phyloP scores from a whole-genome alignment of 176 grass and related monocot species.

The Miscanthus lutarioriparius region DNA sequence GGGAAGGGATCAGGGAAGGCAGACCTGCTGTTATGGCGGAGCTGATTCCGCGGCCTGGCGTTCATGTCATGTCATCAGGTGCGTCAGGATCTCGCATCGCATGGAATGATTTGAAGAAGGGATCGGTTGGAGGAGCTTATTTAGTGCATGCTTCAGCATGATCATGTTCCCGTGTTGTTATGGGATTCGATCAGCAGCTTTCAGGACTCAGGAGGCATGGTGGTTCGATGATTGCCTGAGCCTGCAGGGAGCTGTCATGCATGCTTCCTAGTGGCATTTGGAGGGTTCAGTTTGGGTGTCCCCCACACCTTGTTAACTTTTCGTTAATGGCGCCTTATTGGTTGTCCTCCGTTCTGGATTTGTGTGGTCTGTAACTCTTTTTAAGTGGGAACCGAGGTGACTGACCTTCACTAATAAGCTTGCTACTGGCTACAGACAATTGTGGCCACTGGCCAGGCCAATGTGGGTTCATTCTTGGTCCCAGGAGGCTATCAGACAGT shows the following conservation, averaged over 20 bases:
- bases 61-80: neutral
- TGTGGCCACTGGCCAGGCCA: neutral
- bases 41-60: neutral
- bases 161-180: neutral
- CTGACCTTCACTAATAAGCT: neutral
- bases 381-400: neutral
- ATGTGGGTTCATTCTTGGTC: neutral
- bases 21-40: neutral
- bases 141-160: neutral
- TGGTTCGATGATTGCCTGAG: neutral
- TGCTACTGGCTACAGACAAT: neutral
- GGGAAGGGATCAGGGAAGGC: neutral
- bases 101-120: no score
- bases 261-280: neutral
- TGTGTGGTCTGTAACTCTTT: neutral
- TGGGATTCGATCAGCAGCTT: neutral
- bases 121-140: no score
- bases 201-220: neutral
- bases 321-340: neutral
- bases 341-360: neutral
- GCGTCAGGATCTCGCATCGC: neutral
- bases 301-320: neutral
- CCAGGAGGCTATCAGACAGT: no score
- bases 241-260: neutral
- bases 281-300: neutral